Evolutionary conservation across 1,284 basidiomycete species (phyloP), one percentile per base, ranked within the genome.

Genomic region (Schizophyllum amplum): DNA sequence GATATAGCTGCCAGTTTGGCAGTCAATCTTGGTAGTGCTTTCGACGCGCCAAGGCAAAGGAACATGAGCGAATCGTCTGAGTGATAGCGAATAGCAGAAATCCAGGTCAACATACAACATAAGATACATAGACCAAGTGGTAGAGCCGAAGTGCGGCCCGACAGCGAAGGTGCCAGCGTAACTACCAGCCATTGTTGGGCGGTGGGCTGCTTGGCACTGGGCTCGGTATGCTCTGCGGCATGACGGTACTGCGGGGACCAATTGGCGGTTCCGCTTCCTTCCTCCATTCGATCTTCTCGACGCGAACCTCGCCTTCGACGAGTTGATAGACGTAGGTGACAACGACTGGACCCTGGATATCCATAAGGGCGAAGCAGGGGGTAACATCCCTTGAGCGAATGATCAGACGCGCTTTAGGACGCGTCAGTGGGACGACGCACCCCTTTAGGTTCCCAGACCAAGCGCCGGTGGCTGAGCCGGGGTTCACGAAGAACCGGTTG

Each of bases 271-370:
- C 83, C 22, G 75, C 72, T 60, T 89, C 86, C 65, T 87, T 88
- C 60, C 87, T 75, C 73, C 83, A 90, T 69, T 90, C 87, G 57
- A 92, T 86, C 76, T 92, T 92, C 73, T 92, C 89, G 4, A 92
- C 90, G 17, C 89, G 79, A 5, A 94, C 94, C 72, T 97, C 94
- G 50, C 92, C 92, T 27, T 96, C 91, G 48, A 96, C 87, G 21
- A 96, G 82, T 68, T 95, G 92, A 69, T 98, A 98, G 1, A 98
- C 93, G 67, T 97, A 97, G 6, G 94, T 97, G 27, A 96, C 93
- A 25, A 98, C 90, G 2, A 95, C 92, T 1, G 92, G 84, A 2
- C 94, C 94, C 72, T 97, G 94, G 52, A 98, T 87, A 66, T 97
- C 94, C 85, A 98, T 91, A 33, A 97, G 74, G 0, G 94, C 94